Conservation (phyloP, 129 eudicot genomes). For the Artemisia argyi region DNA sequence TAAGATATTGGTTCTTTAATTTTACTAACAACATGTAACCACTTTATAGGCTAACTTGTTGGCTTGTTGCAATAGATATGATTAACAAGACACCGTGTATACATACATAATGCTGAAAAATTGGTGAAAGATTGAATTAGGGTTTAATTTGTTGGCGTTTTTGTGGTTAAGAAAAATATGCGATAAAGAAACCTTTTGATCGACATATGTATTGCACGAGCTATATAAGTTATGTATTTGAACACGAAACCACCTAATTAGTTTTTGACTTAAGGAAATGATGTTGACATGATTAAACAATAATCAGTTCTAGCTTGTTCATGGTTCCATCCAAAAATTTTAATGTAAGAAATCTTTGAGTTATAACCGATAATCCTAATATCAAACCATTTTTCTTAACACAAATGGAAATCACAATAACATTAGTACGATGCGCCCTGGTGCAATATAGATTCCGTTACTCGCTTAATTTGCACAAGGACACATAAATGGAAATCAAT, state of each 20-base stretch:
- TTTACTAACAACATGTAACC: not conserved
- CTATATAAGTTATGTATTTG: conserved; percentile 22
- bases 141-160: not conserved
- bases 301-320: not conserved
- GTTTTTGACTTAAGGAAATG: conserved; percentile 16
- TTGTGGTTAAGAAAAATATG: conserved; percentile 15
- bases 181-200: not conserved
- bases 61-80: not conserved
- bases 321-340: not conserved
- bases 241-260: conserved; percentile 32
- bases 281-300: not conserved
- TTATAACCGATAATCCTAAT: no score
- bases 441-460: no score
- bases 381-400: no score
- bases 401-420: no score
- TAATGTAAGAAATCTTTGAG: not conserved
- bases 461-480: no score
- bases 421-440: no score
- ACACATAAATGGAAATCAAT: no score
- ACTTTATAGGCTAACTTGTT: not conserved
- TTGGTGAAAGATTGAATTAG: conserved; percentile 15
- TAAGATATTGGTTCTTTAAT: not conserved
- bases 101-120: not conserved
- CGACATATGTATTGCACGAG: conserved; percentile 9
- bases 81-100: no score